Evolutionary conservation across 441 rosid species (phyloP), one percentile per base, ranked within the genome.

Genomic region (Mallotus japonicus): DNA sequence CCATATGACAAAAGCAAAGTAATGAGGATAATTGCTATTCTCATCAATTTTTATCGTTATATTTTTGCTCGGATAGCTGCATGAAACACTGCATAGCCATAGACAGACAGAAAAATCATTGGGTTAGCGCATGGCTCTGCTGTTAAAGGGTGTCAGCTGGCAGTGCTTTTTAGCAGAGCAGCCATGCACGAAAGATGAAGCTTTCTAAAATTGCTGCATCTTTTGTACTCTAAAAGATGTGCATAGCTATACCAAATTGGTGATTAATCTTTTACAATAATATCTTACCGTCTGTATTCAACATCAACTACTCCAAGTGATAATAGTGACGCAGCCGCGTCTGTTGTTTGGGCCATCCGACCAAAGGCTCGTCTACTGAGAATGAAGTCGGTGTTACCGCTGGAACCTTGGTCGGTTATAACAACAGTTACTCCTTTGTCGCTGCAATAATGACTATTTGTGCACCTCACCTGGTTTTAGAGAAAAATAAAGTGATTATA

Each of bases 21-120:
- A 90, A 71, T 84, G 51, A 72, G 92, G 95, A 71, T 83, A 65
- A 79, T 72, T 77, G 84, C 92, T 90, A 73, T 77, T 83, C 84
- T 84, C 87, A 17, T 87, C 89, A 7, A 90, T 87, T 82, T 90
- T 88, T 68, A 88, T 77, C 17, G 87, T 89, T 37, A 89, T 77
- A 44, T 89, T 88, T 73, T 80, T 84, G 79, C 74, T 34, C 1
- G 88, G 88, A 72, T 89, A 88, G 86, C 82, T 84, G 83, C 95
- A 89, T 7, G 92, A 76, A 72, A 88, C 90, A 14, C 90, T 89
- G 86, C 49, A 68, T 44, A 50, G 28, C 28, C 28, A 24, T 24
- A 24, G 28, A 24, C 74, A 40, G 57, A 14, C 24, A 63, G 24
- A 0, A 28, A 8, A 24, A 59, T 6, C 2, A 24, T 59, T 20